A percentile compares a stretch with the other conserved stretches of the same genome.
These are phyloP conservation scores for Vicia sativa DNA, from an alignment of 306 rosid genomes.

Conservation along the genomic window DNA sequence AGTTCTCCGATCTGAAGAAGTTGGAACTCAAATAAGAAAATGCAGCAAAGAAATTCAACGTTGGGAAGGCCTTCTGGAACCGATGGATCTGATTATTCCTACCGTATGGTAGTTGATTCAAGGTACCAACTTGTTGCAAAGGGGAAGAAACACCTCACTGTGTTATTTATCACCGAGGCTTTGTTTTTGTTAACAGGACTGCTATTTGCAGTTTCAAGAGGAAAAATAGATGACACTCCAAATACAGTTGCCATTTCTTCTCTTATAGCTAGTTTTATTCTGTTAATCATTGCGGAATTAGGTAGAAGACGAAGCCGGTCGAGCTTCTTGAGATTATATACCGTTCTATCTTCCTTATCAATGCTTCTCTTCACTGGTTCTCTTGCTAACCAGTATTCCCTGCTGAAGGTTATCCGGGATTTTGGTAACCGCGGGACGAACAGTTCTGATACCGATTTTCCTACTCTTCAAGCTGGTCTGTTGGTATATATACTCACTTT, in stretches of 20 bases:
- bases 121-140: slow-evolving; percentile 84
- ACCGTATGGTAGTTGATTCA: slow-evolving; percentile 92
- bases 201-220: slow-evolving; percentile 44
- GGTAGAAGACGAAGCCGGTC: slow-evolving; percentile 75
- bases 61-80: slow-evolving; percentile 50
- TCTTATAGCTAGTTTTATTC: slow-evolving; percentile 48
- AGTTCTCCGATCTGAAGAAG: not conserved
- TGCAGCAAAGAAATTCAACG: slow-evolving; percentile 63
- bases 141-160: slow-evolving; percentile 64
- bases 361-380: slow-evolving; percentile 46
- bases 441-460: slow-evolving; percentile 18
- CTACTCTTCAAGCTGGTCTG: slow-evolving; percentile 35
- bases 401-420: slow-evolving; percentile 33
- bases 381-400: slow-evolving; percentile 48
- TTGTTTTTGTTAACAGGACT: slow-evolving; percentile 54
- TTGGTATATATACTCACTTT: slow-evolving; percentile 41
- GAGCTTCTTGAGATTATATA: slow-evolving; percentile 57
- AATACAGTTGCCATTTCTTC: slow-evolving; percentile 54
- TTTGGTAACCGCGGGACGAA: not conserved
- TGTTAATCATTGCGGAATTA: slow-evolving; percentile 56
- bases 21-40: slow-evolving; percentile 25
- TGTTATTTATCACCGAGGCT: slow-evolving; percentile 59
- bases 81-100: slow-evolving; percentile 81
- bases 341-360: slow-evolving; percentile 51
- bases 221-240: slow-evolving; percentile 43